Percentiles rank a stretch among this genome's conserved stretches.
Evolutionary conservation across 768 basidiomycete species (phyloP).

Genomic region (Termitomyces sp.): DNA sequence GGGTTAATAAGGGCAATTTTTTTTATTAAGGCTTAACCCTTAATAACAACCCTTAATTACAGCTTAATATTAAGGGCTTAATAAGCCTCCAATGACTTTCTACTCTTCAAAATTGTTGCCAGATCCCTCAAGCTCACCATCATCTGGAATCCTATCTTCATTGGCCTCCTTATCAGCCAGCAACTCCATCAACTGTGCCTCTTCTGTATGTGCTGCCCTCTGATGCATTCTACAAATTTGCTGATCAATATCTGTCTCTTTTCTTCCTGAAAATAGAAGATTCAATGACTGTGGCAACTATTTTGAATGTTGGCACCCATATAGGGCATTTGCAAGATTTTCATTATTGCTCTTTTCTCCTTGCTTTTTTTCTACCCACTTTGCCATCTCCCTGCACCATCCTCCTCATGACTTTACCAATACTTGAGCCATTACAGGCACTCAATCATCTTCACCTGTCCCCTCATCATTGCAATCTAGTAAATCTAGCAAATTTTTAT

Average conservation of each 20-base stretch:
- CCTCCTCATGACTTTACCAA: neutral
- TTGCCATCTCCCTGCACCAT: neutral
- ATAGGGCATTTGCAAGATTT: neutral
- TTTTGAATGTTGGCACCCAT: neutral
- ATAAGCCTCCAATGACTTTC: too few relatives aligned
- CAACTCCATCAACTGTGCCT: too few relatives aligned
- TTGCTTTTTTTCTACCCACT: constrained; percentile 6
- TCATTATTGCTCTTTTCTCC: neutral
- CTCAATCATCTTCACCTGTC: neutral
- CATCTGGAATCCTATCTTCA: neutral
- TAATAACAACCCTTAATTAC: too few relatives aligned
- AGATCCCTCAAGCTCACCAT: too few relatives aligned
- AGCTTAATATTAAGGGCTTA: too few relatives aligned
- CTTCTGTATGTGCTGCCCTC: neutral
- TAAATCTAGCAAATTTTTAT: too few relatives aligned
- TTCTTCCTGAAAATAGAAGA: too few relatives aligned
- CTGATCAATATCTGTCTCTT: too few relatives aligned
- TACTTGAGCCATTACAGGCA: neutral
- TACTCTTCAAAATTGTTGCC: too few relatives aligned
- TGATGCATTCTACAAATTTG: neutral
- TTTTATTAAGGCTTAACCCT: too few relatives aligned
- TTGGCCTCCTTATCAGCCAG: neutral
- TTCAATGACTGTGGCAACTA: neutral
- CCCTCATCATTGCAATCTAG: neutral
- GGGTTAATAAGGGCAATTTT: too few relatives aligned